Conservation (phyloP, 179 eudicot genomes). For the Beta corolliflora region DNA sequence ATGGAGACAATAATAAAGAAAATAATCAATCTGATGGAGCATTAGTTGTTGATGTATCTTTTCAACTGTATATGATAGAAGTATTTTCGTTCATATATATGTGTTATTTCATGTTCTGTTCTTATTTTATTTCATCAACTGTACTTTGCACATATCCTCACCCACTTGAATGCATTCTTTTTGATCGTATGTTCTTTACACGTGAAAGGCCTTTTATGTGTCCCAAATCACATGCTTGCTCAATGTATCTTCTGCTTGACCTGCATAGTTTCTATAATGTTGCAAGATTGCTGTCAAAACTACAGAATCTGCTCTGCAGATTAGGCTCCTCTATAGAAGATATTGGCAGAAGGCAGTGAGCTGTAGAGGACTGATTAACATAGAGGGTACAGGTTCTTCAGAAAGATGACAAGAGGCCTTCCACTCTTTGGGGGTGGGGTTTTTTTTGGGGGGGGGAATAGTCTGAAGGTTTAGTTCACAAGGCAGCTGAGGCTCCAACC, state of each 20-base stretch:
- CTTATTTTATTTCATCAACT: background rate
- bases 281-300: background rate
- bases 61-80: slow-evolving; percentile 1
- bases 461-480: background rate
- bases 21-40: slow-evolving; percentile 5
- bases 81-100: background rate
- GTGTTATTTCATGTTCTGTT: background rate
- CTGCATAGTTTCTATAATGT: background rate
- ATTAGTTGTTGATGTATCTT: slow-evolving; percentile 5
- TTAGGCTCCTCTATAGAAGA: background rate
- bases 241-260: background rate
- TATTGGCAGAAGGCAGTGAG: background rate
- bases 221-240: background rate
- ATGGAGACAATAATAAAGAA: background rate
- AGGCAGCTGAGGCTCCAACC: background rate
- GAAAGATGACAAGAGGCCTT: background rate
- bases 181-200: background rate
- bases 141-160: background rate
- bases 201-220: slow-evolving; percentile 5
- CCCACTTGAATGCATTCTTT: background rate
- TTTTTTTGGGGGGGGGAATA: background rate
- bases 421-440: background rate
- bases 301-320: background rate
- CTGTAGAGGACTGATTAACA: background rate
- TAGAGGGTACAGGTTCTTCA: background rate